Conservation (phyloP, 352 stramenopile species). For the Phytophthora niederhauseri region DNA sequence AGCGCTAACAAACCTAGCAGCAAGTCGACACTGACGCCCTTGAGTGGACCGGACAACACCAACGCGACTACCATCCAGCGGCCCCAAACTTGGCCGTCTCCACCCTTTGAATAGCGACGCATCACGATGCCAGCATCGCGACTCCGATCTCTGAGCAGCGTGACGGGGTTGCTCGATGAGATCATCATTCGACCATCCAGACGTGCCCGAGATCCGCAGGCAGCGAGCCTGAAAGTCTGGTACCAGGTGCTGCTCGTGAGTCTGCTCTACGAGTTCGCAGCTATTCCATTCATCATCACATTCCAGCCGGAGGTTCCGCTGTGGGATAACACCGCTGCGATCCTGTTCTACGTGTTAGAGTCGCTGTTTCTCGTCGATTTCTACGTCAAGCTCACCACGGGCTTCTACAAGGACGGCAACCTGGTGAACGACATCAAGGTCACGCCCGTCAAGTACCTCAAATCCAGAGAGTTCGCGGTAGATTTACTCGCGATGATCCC, state of each 20-base stretch:
- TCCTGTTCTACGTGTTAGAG: constrained; percentile 50
- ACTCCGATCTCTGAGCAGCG: constrained; percentile 2
- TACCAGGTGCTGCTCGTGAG: constrained; percentile 47
- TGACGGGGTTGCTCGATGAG: constrained; percentile 11
- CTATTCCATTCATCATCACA: constrained; percentile 57
- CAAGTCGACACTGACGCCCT: background rate
- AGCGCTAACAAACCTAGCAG: background rate
- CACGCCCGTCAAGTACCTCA: constrained; percentile 50
- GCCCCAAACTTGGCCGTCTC: background rate
- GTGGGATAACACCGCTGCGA: background rate
- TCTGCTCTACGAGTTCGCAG: constrained; percentile 53
- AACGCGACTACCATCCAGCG: background rate
- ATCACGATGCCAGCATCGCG: background rate
- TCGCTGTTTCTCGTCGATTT: constrained; percentile 60
- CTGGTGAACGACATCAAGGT: constrained; percentile 34
- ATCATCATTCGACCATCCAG: constrained; percentile 5
- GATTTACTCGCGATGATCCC: constrained; percentile 54
- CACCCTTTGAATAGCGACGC: too few species aligned
- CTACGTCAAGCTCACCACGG: constrained; percentile 60
- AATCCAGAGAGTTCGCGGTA: constrained; percentile 50
- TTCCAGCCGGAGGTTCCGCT: constrained; percentile 37
- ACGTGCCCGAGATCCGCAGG: constrained; percentile 43
- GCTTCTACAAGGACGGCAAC: constrained; percentile 55
- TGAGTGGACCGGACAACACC: background rate
- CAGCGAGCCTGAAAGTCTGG: constrained; percentile 52